These are phyloP conservation scores for Aphanocladium album DNA, from an alignment of 2,329 filamentous ascomycete species.

Conservation along the genomic window DNA sequence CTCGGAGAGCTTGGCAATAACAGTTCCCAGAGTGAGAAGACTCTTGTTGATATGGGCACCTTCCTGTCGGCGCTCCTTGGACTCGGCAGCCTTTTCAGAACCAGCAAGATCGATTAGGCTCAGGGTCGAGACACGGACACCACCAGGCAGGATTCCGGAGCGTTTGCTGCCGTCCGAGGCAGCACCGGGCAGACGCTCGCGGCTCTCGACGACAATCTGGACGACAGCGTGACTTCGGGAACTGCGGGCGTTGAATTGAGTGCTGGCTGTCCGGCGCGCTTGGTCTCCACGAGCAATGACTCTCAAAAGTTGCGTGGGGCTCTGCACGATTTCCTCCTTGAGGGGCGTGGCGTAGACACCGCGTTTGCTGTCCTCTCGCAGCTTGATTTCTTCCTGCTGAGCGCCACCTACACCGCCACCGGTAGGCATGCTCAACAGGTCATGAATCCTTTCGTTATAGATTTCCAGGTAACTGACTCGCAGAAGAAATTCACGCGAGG, in stretches of 20 bases:
- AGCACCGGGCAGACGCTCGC: conserved; percentile 69
- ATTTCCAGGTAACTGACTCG: conserved; percentile 98
- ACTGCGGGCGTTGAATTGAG: conserved; percentile 93
- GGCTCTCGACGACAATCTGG: conserved; percentile 95
- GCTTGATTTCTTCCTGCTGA: conserved; percentile 87
- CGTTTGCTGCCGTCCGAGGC: conserved; percentile 55
- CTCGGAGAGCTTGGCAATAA: conserved; percentile 88
- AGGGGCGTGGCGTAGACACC: conserved; percentile 94
- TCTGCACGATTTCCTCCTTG: conserved; percentile 98
- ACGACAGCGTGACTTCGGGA: conserved; percentile 98
- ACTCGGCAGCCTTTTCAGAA: conserved; percentile 91
- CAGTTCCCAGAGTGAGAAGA: conserved; percentile 86
- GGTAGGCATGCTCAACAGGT: conserved; percentile 74
- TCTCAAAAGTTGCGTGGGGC: conserved; percentile 86
- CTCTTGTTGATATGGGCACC: conserved; percentile 99
- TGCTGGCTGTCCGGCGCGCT: conserved; percentile 83
- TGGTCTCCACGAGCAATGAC: conserved; percentile 94
- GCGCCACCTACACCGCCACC: conserved; percentile 49
- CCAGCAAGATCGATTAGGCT: conserved; percentile 95
- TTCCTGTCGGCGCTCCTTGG: conserved; percentile 88
- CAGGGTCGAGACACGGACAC: conserved; percentile 89
- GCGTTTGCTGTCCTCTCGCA: conserved; percentile 92
- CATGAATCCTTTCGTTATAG: conserved; percentile 97
- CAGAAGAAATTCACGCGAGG: conserved; percentile 86
- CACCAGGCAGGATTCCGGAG: conserved; percentile 69